Conservation (phyloP, 2,329 filamentous ascomycete genomes). For the Penicillium sp. region DNA sequence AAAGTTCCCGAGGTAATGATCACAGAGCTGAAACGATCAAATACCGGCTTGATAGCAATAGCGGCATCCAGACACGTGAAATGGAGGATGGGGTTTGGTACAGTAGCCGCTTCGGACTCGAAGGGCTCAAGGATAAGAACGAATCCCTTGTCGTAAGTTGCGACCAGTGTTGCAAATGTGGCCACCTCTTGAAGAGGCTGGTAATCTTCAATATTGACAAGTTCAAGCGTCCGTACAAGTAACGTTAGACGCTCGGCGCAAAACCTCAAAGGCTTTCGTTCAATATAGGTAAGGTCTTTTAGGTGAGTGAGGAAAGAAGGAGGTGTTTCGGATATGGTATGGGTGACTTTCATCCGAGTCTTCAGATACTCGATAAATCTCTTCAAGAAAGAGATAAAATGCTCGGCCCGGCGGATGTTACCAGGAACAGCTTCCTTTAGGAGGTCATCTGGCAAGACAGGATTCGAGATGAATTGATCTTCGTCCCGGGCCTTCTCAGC, state of each 20-base stretch:
- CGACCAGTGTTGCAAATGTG: slow-evolving; percentile 91
- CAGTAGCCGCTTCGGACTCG: slow-evolving; percentile 90
- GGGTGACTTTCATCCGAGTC: slow-evolving; percentile 96
- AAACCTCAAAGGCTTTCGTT: slow-evolving; percentile 88
- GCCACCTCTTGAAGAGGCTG: slow-evolving; percentile 96
- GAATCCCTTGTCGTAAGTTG: slow-evolving; percentile 96
- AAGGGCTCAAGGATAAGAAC: slow-evolving; percentile 95
- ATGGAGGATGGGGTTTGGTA: slow-evolving; percentile 94
- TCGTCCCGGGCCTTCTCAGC: slow-evolving; percentile 87
- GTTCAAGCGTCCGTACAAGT: slow-evolving; percentile 86
- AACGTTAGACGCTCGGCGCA: slow-evolving; percentile 94
- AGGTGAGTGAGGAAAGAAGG: slow-evolving; percentile 89
- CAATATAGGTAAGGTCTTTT: slow-evolving; percentile 94
- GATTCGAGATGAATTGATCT: slow-evolving; percentile 96
- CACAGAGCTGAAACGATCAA: slow-evolving; percentile 95
- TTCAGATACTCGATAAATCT: slow-evolving; percentile 97
- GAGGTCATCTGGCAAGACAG: slow-evolving; percentile 86
- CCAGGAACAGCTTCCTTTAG: slow-evolving; percentile 94
- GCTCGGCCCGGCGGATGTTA: slow-evolving; percentile 92
- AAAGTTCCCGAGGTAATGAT: slow-evolving; percentile 98
- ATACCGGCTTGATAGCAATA: slow-evolving; percentile 96
- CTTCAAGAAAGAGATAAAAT: slow-evolving; percentile 92
- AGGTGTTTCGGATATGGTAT: slow-evolving; percentile 95
- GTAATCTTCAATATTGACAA: slow-evolving; percentile 97
- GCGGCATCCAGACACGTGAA: slow-evolving; percentile 96